phyloP scores from a whole-genome alignment of 805 yeast genomes.

The Maudiozyma bulderi region DNA sequence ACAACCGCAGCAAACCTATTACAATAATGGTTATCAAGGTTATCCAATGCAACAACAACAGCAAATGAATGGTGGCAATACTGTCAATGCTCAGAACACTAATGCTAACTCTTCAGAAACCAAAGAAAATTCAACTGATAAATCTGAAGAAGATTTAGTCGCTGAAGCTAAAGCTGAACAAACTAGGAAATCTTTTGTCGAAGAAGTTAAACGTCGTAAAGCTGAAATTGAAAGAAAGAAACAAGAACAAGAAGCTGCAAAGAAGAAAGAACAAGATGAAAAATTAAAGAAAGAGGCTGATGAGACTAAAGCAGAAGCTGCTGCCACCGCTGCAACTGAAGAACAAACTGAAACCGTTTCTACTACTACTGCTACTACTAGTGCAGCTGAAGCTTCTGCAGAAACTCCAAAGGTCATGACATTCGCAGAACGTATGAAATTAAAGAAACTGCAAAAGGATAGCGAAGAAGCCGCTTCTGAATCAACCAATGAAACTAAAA shows the following conservation, averaged over 20 bases:
- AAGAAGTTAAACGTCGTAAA: slow-evolving; percentile 23
- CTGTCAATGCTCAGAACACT: slow-evolving; percentile 21
- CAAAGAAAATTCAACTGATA: slow-evolving; percentile 9
- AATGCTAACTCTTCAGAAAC: slow-evolving; percentile 1
- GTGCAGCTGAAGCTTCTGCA: neutral
- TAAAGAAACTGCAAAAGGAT: slow-evolving; percentile 13
- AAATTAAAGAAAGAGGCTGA: slow-evolving; percentile 19
- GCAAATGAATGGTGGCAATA: slow-evolving; percentile 8
- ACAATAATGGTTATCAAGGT: slow-evolving; percentile 6
- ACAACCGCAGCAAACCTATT: slow-evolving; percentile 10
- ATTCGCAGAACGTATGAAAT: slow-evolving; percentile 20
- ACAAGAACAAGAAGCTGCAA: slow-evolving; percentile 6
- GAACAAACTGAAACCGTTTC: neutral
- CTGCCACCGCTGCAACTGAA: neutral
- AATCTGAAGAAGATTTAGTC: slow-evolving; percentile 4
- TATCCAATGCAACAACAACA: slow-evolving; percentile 10
- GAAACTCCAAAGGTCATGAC: slow-evolving; percentile 8
- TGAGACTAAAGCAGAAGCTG: slow-evolving; percentile 4
- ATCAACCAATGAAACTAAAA: slow-evolving; percentile 1
- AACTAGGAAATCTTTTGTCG: slow-evolving; percentile 21
- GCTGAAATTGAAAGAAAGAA: slow-evolving; percentile 24
- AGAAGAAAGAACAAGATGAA: slow-evolving; percentile 10
- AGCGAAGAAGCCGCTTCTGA: slow-evolving; percentile 12
- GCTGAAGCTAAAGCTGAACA: slow-evolving; percentile 14
- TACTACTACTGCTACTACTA: neutral